A percentile compares a stretch with the other conserved stretches of the same genome.
These are phyloP conservation scores for Tuber calosporum DNA, from an alignment of 495 filamentous ascomycete species.

Conservation along the genomic window DNA sequence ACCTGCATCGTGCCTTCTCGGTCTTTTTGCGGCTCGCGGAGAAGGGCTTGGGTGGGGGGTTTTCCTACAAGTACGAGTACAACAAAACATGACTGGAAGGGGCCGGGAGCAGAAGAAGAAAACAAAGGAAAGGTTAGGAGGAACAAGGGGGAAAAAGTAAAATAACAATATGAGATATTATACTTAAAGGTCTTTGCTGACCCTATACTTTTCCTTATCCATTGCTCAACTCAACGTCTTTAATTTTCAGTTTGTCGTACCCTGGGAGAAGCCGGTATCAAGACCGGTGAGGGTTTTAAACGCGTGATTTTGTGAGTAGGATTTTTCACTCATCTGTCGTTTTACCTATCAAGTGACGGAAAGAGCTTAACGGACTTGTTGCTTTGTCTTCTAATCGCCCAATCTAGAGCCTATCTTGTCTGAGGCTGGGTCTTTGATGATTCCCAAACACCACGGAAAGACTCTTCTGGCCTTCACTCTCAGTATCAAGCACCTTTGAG, in stretches of 20 bases:
- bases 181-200: not conserved
- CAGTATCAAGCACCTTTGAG: not conserved
- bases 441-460: not conserved
- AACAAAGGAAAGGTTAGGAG: not conserved
- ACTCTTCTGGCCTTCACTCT: not conserved
- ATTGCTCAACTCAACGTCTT: not conserved
- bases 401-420: not conserved
- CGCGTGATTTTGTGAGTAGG: constrained; percentile 1
- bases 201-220: not conserved
- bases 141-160: not conserved
- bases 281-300: not conserved
- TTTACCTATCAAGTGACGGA: not conserved
- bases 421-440: not conserved
- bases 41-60: not conserved
- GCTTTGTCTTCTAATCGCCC: not conserved
- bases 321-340: not conserved
- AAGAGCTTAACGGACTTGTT: not conserved
- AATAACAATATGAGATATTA: not conserved
- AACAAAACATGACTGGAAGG: not conserved
- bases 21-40: not conserved
- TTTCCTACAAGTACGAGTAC: too few relatives aligned
- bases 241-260: not conserved
- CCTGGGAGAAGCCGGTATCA: not conserved
- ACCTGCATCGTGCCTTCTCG: not conserved
- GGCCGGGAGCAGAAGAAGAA: not conserved